These are phyloP conservation scores for Schoenoplectus tabernaemontani DNA, from an alignment of 202 grass and related monocot species.

Conservation along the genomic window DNA sequence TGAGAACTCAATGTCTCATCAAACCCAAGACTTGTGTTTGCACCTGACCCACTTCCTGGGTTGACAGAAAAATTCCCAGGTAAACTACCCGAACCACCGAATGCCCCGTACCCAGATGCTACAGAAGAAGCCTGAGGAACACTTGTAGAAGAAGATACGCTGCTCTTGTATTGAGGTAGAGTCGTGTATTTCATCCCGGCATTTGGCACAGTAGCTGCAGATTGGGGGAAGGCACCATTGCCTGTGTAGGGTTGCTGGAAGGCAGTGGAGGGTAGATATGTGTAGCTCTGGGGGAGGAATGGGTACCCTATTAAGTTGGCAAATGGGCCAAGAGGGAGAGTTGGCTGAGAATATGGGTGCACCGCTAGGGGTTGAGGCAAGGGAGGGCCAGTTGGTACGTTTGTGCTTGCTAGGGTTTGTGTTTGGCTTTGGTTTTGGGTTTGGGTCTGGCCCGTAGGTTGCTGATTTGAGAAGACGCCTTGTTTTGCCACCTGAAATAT, in stretches of 20 bases:
- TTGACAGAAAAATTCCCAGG: conserved; percentile 59
- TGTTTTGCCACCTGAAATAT: conserved; percentile 48
- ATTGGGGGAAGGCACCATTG: conserved; percentile 81
- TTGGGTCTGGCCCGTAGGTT: conserved; percentile 24
- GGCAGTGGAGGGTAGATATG: conserved; percentile 63
- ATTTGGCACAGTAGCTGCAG: conserved; percentile 50
- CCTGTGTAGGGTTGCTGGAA: conserved; percentile 85
- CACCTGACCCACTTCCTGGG: conserved; percentile 38
- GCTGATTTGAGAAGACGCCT: conserved; percentile 60
- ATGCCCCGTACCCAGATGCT: conserved; percentile 72
- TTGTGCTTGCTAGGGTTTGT: conserved; percentile 58
- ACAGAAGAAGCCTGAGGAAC: conserved; percentile 58
- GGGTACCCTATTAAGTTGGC: conserved; percentile 87
- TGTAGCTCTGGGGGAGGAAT: conserved; percentile 72
- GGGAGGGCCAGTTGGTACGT: conserved; percentile 35
- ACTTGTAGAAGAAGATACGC: conserved; percentile 43
- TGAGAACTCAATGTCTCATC: conserved; percentile 73
- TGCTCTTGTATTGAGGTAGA: conserved; percentile 78
- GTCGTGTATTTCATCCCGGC: conserved; percentile 72
- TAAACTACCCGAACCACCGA: conserved; percentile 65
- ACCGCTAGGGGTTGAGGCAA: conserved; percentile 71
- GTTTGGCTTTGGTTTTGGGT: conserved; percentile 21
- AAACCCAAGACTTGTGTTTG: conserved; percentile 61
- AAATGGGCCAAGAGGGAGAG: conserved; percentile 61
- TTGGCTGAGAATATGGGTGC: conserved; percentile 84